Evolutionary conservation across 2,329 filamentous ascomycete species (phyloP).

Genomic region (Hypoxylon rubiginosum): DNA sequence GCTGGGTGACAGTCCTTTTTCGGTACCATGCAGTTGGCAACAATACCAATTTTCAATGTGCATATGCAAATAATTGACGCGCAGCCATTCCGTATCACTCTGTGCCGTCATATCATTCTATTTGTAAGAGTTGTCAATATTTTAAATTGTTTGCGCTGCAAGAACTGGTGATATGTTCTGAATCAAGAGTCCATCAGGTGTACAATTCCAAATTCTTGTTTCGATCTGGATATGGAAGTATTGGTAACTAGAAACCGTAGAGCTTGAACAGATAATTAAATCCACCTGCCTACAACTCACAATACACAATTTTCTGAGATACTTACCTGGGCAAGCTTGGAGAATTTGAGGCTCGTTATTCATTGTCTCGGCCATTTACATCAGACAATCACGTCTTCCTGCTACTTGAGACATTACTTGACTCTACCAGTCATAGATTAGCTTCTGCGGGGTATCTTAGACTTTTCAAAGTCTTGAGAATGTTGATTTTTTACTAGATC

Average conservation of each 20-base stretch:
- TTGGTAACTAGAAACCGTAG: too few species aligned
- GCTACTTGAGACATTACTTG: slow-evolving; percentile 35
- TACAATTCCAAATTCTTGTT: too few species aligned
- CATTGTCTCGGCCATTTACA: slow-evolving; percentile 45
- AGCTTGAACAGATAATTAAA: background rate
- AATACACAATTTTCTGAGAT: background rate
- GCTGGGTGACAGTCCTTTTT: slow-evolving; percentile 17
- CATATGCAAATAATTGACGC: slow-evolving; percentile 10
- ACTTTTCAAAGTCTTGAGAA: background rate
- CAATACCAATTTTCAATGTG: slow-evolving; percentile 1
- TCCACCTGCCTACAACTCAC: background rate
- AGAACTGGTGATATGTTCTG: background rate
- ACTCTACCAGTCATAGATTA: slow-evolving; percentile 22
- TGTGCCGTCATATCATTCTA: background rate
- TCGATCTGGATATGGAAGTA: too few species aligned
- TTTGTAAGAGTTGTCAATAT: background rate
- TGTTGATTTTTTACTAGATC: background rate
- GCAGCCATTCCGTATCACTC: slow-evolving; percentile 10
- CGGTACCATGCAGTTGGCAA: slow-evolving; percentile 32
- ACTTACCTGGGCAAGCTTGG: background rate
- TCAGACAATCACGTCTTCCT: slow-evolving; percentile 13
- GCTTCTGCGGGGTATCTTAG: slow-evolving; percentile 31
- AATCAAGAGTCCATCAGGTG: background rate
- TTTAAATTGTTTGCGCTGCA: background rate
- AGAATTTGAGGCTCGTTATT: slow-evolving; percentile 26